Evolutionary conservation across 139 green algal species (phyloP).

Genomic region (Diplosphaera chodatii): DNA sequence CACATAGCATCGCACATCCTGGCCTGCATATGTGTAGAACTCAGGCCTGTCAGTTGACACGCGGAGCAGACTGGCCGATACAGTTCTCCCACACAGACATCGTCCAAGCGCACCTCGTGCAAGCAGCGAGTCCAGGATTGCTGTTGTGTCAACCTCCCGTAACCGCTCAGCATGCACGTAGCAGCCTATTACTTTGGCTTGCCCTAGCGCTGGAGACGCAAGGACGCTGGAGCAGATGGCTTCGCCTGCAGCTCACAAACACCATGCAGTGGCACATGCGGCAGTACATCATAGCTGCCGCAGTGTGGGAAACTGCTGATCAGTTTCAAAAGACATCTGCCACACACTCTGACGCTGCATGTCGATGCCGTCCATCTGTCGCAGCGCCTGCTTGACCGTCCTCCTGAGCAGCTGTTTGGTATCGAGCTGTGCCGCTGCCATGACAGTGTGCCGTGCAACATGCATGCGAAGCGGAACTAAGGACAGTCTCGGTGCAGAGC

Average conservation of each 20-base stretch:
- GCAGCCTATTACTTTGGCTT: conserved; percentile 30
- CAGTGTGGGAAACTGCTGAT: too few relatives aligned
- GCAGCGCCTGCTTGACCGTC: conserved; percentile 16
- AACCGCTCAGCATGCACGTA: conserved; percentile 62
- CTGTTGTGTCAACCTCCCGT: conserved; percentile 63
- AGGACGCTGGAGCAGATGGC: conserved; percentile 28
- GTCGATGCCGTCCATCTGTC: conserved; percentile 3
- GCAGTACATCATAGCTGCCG: too few relatives aligned
- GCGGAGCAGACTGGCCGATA: too few relatives aligned
- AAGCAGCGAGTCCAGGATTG: conserved; percentile 37
- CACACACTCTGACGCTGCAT: conserved; percentile 22
- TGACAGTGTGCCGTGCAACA: neutral
- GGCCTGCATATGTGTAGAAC: neutral
- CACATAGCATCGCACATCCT: conserved; percentile 53
- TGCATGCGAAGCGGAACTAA: neutral
- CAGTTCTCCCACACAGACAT: too few relatives aligned
- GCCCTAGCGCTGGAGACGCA: conserved; percentile 19
- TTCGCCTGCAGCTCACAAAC: neutral
- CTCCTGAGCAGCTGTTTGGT: conserved; percentile 17
- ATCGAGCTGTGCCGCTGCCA: conserved; percentile 1
- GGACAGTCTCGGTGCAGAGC: neutral
- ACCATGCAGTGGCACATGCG: too few relatives aligned
- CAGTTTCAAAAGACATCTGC: too few relatives aligned
- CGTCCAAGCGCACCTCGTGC: conserved; percentile 21
- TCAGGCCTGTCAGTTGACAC: too few relatives aligned